Evolutionary conservation across 2,329 filamentous ascomycete genomes (phyloP), one percentile per base, ranked within the genome.

Genomic region (Pseudogymnoascus sp.): DNA sequence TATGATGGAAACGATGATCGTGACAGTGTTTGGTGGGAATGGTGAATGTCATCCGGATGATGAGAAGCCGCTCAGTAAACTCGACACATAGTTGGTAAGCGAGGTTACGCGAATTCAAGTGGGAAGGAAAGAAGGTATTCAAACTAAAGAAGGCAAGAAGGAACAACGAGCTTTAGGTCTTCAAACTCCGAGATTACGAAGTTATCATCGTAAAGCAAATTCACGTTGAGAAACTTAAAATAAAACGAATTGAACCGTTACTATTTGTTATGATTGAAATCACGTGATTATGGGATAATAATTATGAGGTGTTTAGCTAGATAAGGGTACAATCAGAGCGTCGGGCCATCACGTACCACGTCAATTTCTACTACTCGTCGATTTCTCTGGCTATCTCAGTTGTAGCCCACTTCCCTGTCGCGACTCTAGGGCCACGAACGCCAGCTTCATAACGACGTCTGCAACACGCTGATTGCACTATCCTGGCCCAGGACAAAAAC

Each of bases 401-500:
- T 18, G 49, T 28, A 31, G 25, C 46, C 49, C 49, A 56, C 49
- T 56, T 56, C 49, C 49, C 49, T 16, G 49, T 38, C 31, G 28
- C 59, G 38, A 60, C 36, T 42, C 34, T 11, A 60, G 21, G 38
- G 59, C 34, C 16, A 42, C 21, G 38, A 21, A 60, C 59, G 11
- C 37, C 56, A 63, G 38, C 42, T 49, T 37, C 18, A 38, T 25
- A 63, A 49, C 56, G 34, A 61, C 8, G 38, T 61, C 46, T 59
- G 46, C 38, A 23, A 31, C 18, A 46, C 16, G 16, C 56, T 42
- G 18, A 28, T 43, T 21, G 49, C 12, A 23, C 40, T 7, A 18
- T 53, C 40, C 37, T 63, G 62, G 60, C 37, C 34, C 62, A 61
- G 62, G 62, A 61, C 62, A 64, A 37, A 43, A 36, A 63, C 38